A percentile compares a stretch with the other conserved stretches of the same genome.
These are phyloP conservation scores for Pythium oligandrum DNA, from an alignment of 352 stramenopile genomes.

Conservation along the genomic window DNA sequence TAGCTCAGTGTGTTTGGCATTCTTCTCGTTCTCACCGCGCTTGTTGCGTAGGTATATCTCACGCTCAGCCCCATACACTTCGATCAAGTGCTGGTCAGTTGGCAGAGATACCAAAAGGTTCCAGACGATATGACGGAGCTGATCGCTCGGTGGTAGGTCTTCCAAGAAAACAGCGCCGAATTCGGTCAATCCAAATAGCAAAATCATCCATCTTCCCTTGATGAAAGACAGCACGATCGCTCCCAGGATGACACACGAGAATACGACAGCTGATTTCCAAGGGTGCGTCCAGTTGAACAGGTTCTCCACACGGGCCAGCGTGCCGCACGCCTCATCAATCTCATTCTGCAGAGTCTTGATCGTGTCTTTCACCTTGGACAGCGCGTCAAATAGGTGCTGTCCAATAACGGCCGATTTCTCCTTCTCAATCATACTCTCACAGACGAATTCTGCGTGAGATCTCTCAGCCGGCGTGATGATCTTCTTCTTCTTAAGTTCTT, in stretches of 20 bases:
- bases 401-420: slow-evolving; percentile 65
- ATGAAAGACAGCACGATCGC: slow-evolving; percentile 63
- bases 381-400: slow-evolving; percentile 64
- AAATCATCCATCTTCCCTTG: slow-evolving; percentile 64
- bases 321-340: slow-evolving; percentile 67
- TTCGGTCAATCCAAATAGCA: slow-evolving; percentile 70
- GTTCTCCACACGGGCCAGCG: slow-evolving; percentile 70
- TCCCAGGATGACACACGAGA: slow-evolving; percentile 38
- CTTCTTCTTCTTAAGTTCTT: no score
- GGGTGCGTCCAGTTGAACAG: slow-evolving; percentile 86
- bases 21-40: slow-evolving; percentile 35
- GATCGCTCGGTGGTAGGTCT: slow-evolving; percentile 74
- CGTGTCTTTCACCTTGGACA: slow-evolving; percentile 84
- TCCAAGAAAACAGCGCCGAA: slow-evolving; percentile 76
- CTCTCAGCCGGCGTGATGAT: slow-evolving; percentile 40
- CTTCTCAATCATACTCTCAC: slow-evolving; percentile 59
- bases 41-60: slow-evolving; percentile 54
- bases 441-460: slow-evolving; percentile 67
- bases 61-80: slow-evolving; percentile 64
- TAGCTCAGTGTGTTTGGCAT: slow-evolving; percentile 36
- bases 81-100: slow-evolving; percentile 75
- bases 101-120: slow-evolving; percentile 79
- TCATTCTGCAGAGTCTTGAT: slow-evolving; percentile 70
- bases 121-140: slow-evolving; percentile 70
- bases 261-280: slow-evolving; percentile 76